phyloP scores from a whole-genome alignment of 257 asterid genomes.

The Plantago major region DNA sequence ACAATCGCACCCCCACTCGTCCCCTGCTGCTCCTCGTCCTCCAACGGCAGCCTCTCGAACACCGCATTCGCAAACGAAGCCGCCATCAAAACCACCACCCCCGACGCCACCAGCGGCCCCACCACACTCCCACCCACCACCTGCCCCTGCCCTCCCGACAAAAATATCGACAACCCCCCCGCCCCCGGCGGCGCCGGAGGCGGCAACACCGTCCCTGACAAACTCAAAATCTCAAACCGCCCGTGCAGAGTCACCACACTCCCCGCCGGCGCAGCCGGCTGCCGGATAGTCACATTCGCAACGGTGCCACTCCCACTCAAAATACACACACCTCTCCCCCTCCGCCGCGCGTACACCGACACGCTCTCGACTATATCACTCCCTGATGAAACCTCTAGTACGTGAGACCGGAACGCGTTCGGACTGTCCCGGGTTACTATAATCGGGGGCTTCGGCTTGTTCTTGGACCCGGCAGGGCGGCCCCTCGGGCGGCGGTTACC shows the following conservation, averaged over 20 bases:
- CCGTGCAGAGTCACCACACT: constrained; percentile 60
- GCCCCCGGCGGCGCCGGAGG: constrained; percentile 84
- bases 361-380: constrained; percentile 50
- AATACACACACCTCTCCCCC: constrained; percentile 64
- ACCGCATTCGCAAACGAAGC: constrained; percentile 69
- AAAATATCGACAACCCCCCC: constrained; percentile 52
- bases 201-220: constrained; percentile 73
- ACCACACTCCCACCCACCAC: constrained; percentile 67
- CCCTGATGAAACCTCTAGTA: constrained; percentile 46
- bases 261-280: constrained; percentile 50
- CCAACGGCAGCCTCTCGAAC: constrained; percentile 58
- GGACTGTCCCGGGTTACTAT: constrained; percentile 62
- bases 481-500: constrained; percentile 64
- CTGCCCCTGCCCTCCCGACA: constrained; percentile 70
- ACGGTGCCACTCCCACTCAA: constrained; percentile 65
- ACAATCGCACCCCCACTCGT: constrained; percentile 6
- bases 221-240: constrained; percentile 53
- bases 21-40: constrained; percentile 43
- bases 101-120: constrained; percentile 58
- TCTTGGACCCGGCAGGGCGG: constrained; percentile 65
- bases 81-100: constrained; percentile 63
- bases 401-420: constrained; percentile 63
- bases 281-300: constrained; percentile 52
- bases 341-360: constrained; percentile 47
- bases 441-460: constrained; percentile 67